Evolutionary conservation across 306 rosid genomes (phyloP).

Genomic region (Abrus pulchellus): DNA sequence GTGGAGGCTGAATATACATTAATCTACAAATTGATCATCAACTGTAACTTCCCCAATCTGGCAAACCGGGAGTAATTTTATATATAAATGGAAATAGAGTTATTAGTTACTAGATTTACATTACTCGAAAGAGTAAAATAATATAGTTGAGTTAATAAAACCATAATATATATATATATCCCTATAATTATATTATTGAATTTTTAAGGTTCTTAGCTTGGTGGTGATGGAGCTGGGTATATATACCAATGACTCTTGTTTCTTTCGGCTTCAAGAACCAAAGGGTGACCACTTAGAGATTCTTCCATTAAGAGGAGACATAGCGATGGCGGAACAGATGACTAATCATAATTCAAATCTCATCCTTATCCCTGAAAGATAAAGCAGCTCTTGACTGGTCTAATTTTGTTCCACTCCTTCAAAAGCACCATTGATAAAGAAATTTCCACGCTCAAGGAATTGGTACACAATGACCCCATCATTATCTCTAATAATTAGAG

Average conservation of each 20-base stretch:
- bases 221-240: background rate
- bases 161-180: background rate
- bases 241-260: background rate
- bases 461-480: background rate
- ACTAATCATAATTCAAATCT: background rate
- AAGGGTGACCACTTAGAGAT: conserved; percentile 11
- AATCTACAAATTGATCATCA: background rate
- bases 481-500: conserved; percentile 22
- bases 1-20: background rate
- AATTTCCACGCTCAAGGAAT: background rate
- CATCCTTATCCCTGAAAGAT: conserved; percentile 8
- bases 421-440: conserved; percentile 13
- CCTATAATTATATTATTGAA: too few relatives aligned
- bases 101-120: background rate
- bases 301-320: background rate
- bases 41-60: background rate
- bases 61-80: background rate
- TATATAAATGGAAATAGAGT: background rate
- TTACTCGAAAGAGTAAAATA: background rate
- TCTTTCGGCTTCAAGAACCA: background rate
- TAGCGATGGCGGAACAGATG: background rate
- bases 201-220: background rate
- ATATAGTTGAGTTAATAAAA: background rate
- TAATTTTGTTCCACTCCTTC: conserved; percentile 20
- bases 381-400: conserved; percentile 18